Evolutionary conservation across 75 land plant species (phyloP).

Genomic region (Cryptomeria japonica): DNA sequence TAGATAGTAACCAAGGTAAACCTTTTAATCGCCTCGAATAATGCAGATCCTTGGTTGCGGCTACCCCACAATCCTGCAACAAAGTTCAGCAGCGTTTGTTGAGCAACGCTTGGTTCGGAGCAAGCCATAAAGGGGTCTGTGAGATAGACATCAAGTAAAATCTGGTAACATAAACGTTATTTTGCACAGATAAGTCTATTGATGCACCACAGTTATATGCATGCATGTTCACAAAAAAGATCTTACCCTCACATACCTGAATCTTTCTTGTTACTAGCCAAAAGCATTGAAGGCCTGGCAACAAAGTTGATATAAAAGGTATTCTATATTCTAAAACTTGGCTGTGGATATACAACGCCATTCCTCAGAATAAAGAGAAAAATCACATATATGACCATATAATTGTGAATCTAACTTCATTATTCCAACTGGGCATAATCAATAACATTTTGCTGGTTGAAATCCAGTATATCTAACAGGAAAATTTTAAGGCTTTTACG

Average conservation of each 20-base stretch:
- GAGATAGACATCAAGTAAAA: slow-evolving; percentile 15
- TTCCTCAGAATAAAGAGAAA: background rate
- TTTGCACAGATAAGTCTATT: background rate
- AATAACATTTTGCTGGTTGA: background rate
- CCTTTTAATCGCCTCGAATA: slow-evolving; percentile 12
- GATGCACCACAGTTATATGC: slow-evolving; percentile 1
- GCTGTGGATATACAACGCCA: background rate
- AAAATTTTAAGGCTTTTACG: background rate
- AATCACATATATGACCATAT: background rate
- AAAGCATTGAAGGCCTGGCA: background rate
- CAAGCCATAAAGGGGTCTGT: slow-evolving; percentile 9
- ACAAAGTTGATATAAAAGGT: slow-evolving; percentile 8
- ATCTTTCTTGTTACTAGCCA: slow-evolving; percentile 2
- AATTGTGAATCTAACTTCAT: background rate
- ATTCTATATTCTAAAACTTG: background rate
- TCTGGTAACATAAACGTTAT: slow-evolving; percentile 1
- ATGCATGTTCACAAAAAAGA: background rate
- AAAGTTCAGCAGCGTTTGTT: slow-evolving; percentile 10
- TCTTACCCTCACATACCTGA: slow-evolving; percentile 9
- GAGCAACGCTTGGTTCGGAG: slow-evolving; percentile 10
- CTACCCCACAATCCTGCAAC: slow-evolving; percentile 12
- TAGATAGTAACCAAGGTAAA: background rate
- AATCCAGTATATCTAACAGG: background rate
- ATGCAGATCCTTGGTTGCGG: slow-evolving; percentile 11
- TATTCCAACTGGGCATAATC: background rate